phyloP scores from a whole-genome alignment of 495 filamentous ascomycete species.

The Saxispiralis lemnorum region DNA sequence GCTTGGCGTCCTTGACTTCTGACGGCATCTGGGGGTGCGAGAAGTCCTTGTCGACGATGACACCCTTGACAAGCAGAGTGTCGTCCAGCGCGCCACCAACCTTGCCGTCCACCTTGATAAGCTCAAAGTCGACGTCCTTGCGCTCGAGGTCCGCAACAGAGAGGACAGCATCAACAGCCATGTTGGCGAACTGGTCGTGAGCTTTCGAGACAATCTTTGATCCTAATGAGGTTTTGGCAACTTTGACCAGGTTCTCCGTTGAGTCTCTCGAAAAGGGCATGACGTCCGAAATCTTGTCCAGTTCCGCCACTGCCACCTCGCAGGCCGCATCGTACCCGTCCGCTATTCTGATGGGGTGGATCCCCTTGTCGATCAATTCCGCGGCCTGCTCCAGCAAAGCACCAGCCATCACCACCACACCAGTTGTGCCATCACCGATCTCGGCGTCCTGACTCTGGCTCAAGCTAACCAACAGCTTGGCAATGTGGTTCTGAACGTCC shows the following conservation, averaged over 20 bases:
- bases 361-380: constrained; percentile 97
- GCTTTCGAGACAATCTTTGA: constrained; percentile 99
- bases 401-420: constrained; percentile 90
- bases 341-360: constrained; percentile 94
- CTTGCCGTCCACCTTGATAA: constrained; percentile 99
- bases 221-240: constrained; percentile 88
- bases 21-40: constrained; percentile 98
- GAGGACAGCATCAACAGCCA: constrained; percentile 90
- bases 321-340: constrained; percentile 96
- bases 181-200: constrained; percentile 92
- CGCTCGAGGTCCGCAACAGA: constrained; percentile 90
- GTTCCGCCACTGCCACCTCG: constrained; percentile 80
- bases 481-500: constrained; percentile 97
- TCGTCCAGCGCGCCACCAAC: constrained; percentile 92
- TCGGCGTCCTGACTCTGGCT: constrained; percentile 98
- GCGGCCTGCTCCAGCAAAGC: constrained; percentile 94
- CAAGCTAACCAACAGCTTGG: constrained; percentile 90
- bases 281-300: constrained; percentile 81
- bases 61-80: constrained; percentile 83
- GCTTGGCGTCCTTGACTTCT: constrained; percentile 82
- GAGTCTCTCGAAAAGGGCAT: constrained; percentile 67
- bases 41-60: constrained; percentile 98
- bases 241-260: constrained; percentile 70
- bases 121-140: constrained; percentile 95
- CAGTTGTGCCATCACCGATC: constrained; percentile 96